Percentiles rank a stretch among this genome's conserved stretches.
Evolutionary conservation across 345 rosid genomes (phyloP).

Genomic region (Eutrema japonicum): DNA sequence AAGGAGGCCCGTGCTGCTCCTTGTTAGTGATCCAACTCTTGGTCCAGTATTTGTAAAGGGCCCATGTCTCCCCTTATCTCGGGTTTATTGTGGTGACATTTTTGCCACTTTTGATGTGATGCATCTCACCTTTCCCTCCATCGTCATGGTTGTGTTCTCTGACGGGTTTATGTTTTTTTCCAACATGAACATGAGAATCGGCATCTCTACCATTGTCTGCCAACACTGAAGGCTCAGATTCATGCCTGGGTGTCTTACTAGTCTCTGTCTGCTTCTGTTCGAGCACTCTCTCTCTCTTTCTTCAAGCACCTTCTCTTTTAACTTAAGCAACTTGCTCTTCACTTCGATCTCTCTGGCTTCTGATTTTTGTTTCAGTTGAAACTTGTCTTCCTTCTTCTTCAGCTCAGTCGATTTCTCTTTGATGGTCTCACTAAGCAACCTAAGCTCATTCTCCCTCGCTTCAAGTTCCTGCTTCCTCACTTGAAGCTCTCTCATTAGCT

Average conservation of each 20-base stretch:
- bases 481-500: conserved; percentile 6
- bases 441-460: conserved; percentile 22
- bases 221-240: neutral
- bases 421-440: neutral
- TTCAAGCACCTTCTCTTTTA: conserved; percentile 15
- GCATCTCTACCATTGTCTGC: conserved; percentile 2
- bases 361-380: neutral
- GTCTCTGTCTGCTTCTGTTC: neutral
- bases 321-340: conserved; percentile 2
- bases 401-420: neutral
- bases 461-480: conserved; percentile 22
- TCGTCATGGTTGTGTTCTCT: neutral
- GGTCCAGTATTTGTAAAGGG: conserved; percentile 72
- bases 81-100: conserved; percentile 50
- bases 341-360: conserved; percentile 5
- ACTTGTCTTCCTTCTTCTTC: conserved; percentile 22
- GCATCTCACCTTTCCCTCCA: conserved; percentile 36
- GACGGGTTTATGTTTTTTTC: neutral
- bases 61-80: conserved; percentile 84
- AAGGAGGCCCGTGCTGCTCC: conserved; percentile 51
- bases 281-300: conserved; percentile 3
- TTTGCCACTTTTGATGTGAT: conserved; percentile 21
- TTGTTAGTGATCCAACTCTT: conserved; percentile 20
- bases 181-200: neutral
- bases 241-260: conserved; percentile 1